These are phyloP conservation scores for Malus hybrid DNA, from an alignment of 331 rosid genomes.

Conservation along the genomic window DNA sequence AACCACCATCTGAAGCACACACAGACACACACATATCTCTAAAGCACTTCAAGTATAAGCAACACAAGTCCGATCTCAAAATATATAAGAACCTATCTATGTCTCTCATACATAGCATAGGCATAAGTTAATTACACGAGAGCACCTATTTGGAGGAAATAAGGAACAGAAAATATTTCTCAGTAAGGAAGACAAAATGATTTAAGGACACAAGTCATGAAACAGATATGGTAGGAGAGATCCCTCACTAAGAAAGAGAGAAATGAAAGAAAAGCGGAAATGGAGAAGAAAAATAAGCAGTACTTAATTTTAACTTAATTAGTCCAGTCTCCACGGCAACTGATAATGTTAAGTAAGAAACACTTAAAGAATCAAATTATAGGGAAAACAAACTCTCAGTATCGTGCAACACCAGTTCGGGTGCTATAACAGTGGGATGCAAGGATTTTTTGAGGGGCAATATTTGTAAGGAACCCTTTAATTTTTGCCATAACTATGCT, in stretches of 20 bases:
- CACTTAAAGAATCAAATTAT: no score
- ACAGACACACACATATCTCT: not conserved
- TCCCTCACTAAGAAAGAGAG: not conserved
- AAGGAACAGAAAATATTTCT: not conserved
- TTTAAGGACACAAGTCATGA: not conserved
- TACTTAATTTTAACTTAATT: not conserved
- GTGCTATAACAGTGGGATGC: no score
- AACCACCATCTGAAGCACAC: not conserved
- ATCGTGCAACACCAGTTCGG: no score
- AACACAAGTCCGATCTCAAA: not conserved
- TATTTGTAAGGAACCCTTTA: not conserved
- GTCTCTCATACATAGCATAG: not conserved
- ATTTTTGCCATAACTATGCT: not conserved
- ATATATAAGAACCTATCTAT: not conserved
- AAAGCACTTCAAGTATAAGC: not conserved
- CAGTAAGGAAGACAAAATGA: not conserved
- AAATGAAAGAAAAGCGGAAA: not conserved
- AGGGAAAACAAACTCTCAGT: no score
- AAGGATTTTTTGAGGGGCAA: no score
- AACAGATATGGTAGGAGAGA: not conserved
- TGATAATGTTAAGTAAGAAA: no score
- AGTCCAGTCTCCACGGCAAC: no score
- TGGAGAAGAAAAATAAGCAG: not conserved
- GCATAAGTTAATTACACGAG: not conserved
- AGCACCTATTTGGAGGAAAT: not conserved